Evolutionary conservation across 2,329 filamentous ascomycete genomes (phyloP).

Genomic region (Chaetomium sp.): DNA sequence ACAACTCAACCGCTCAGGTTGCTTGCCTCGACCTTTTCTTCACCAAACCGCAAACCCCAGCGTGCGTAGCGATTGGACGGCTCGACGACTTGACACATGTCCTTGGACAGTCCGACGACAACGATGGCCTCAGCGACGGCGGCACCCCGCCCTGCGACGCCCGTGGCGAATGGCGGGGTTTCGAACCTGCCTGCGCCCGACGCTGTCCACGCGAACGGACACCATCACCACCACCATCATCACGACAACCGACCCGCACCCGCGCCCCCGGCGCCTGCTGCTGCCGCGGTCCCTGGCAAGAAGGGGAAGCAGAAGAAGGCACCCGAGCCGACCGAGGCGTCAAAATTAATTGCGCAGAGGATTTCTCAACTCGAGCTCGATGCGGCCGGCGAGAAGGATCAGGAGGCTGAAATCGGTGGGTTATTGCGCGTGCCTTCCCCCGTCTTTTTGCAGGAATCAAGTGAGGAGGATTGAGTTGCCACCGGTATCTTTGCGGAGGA

Average conservation of each 20-base stretch:
- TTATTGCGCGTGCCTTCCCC: slow-evolving; percentile 14
- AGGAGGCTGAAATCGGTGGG: slow-evolving; percentile 88
- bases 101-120: slow-evolving; percentile 28
- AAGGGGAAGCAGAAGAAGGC: slow-evolving; percentile 82
- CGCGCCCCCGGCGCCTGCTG: slow-evolving; percentile 32
- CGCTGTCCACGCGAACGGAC: slow-evolving; percentile 29
- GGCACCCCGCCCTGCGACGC: slow-evolving; percentile 26
- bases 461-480: too few relatives aligned
- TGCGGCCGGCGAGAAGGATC: slow-evolving; percentile 86
- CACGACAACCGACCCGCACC: slow-evolving; percentile 39
- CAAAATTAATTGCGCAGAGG: slow-evolving; percentile 83
- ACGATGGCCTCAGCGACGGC: slow-evolving; percentile 30
- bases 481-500: too few relatives aligned
- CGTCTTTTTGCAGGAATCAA: not conserved
- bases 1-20: too few relatives aligned
- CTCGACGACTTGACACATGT: slow-evolving; percentile 25
- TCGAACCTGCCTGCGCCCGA: slow-evolving; percentile 26
- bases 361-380: slow-evolving; percentile 95
- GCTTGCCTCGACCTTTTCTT: too few relatives aligned
- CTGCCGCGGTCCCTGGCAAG: slow-evolving; percentile 48
- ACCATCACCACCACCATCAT: slow-evolving; percentile 27
- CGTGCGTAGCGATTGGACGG: too few relatives aligned
- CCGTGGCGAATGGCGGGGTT: slow-evolving; percentile 28
- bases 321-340: slow-evolving; percentile 79
- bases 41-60: too few relatives aligned